A percentile compares a stretch with the other conserved stretches of the same genome.
Evolutionary conservation across 1,139 yeast species (phyloP).

Genomic region (Blastobotrys petasosporus): DNA sequence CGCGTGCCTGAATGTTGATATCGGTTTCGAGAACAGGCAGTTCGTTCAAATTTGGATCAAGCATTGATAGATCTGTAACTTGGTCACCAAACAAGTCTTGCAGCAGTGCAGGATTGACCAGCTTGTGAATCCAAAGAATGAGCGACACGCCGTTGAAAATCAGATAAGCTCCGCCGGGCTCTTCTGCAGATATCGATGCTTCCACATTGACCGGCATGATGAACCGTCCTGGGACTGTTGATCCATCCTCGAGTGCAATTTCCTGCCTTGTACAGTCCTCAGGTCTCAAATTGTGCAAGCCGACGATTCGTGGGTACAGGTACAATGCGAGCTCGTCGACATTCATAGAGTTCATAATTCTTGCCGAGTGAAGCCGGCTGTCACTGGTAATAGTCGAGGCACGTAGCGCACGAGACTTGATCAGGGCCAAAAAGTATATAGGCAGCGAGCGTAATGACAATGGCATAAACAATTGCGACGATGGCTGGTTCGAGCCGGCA

Average conservation of each 20-base stretch:
- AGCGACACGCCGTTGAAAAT: constrained; percentile 63
- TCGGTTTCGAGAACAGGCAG: constrained; percentile 69
- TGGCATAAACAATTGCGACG: constrained; percentile 74
- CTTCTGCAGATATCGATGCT: constrained; percentile 42
- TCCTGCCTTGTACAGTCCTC: constrained; percentile 39
- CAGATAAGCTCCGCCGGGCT: constrained; percentile 73
- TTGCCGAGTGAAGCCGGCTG: constrained; percentile 52
- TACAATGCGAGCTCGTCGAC: constrained; percentile 55
- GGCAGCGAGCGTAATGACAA: constrained; percentile 72
- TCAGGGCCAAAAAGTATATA: constrained; percentile 58
- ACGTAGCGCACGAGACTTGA: constrained; percentile 62
- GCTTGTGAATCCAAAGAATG: constrained; percentile 64
- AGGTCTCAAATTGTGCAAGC: constrained; percentile 60
- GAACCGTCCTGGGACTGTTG: constrained; percentile 32
- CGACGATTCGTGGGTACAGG: constrained; percentile 76
- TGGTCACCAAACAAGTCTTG: constrained; percentile 70
- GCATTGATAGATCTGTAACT: constrained; percentile 41
- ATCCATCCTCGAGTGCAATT: constrained; percentile 38
- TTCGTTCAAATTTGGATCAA: constrained; percentile 46
- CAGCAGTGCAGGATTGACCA: constrained; percentile 61
- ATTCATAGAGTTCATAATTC: constrained; percentile 50
- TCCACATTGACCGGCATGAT: constrained; percentile 46
- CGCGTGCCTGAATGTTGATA: constrained; percentile 63
- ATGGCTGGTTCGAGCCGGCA: constrained; percentile 43
- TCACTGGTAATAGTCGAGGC: constrained; percentile 33